A percentile compares a stretch with the other conserved stretches of the same genome.
These are phyloP conservation scores for Fraxinus sp. DNA, from an alignment of 305 asterid genomes.

Conservation along the genomic window DNA sequence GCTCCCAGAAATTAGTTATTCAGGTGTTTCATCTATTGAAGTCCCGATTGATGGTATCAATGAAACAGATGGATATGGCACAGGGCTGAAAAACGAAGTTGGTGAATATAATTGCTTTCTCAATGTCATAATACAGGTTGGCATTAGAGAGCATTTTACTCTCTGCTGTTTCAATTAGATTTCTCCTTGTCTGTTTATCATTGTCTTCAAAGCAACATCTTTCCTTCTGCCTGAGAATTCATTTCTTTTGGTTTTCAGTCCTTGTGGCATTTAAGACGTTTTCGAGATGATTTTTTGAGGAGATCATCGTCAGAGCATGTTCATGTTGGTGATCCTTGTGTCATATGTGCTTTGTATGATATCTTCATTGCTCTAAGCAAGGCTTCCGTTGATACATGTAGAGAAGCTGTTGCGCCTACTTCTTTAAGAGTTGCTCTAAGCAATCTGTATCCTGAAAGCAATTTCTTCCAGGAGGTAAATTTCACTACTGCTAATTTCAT, in stretches of 20 bases:
- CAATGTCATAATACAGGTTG: constrained; percentile 95
- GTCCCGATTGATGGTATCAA: constrained; percentile 34
- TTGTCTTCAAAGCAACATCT: constrained; percentile 22
- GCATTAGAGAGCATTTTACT: constrained; percentile 23
- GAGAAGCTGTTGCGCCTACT: constrained; percentile 87
- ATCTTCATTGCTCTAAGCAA: constrained; percentile 75
- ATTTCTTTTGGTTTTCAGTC: constrained; percentile 54
- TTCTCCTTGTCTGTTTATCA: constrained; percentile 15
- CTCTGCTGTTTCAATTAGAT: constrained; percentile 11
- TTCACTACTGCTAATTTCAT: constrained; percentile 3
- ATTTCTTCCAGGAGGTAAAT: constrained; percentile 89
- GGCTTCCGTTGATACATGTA: constrained; percentile 49
- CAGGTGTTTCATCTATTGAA: constrained; percentile 37
- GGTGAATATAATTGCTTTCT: constrained; percentile 96
- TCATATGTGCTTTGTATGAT: constrained; percentile 74
- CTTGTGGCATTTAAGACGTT: constrained; percentile 80
- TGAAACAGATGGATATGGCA: constrained; percentile 62
- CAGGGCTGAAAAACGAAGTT: constrained; percentile 85
- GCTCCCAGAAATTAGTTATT: constrained; percentile 37
- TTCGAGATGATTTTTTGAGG: constrained; percentile 78
- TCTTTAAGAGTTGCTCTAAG: constrained; percentile 86
- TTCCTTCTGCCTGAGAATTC: constrained; percentile 23
- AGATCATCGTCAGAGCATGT: constrained; percentile 66
- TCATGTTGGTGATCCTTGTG: constrained; percentile 97
- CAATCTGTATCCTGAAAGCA: constrained; percentile 83